Evolutionary conservation across 2,329 filamentous ascomycete genomes (phyloP), one percentile per base, ranked within the genome.

Genomic region (Ophiostoma piceae): DNA sequence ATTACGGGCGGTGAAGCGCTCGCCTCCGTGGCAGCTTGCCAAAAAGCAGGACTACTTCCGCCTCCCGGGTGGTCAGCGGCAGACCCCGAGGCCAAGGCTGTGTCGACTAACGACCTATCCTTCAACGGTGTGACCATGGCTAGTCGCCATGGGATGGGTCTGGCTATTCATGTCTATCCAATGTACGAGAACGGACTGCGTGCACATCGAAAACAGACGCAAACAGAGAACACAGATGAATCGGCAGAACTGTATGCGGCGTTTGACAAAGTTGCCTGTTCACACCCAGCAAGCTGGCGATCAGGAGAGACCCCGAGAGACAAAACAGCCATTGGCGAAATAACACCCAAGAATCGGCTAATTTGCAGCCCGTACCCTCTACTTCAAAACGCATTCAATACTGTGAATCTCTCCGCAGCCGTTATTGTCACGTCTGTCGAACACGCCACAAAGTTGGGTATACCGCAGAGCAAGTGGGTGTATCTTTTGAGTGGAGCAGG

Each of bases 121-220:
- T 66, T 69, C 32, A 62, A 67, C 26, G 71, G 69, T n/a, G 9
- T 26, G 5, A 72, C 64, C 14, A 68, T 66, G n/a, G 71, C 67
- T 41, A 69, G 71, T 65, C 57, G 39, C 9, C 71, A 72, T 47
- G 29, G 26, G 16, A 71, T 71, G 67, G 71, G 71, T 1, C 43
- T 72, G 35, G 29, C 71, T 6, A 69, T 71, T n/a, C 71, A 72
- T 14, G 69, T 72, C 16, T 72, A 72, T 35, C 67, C 71, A 1
- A 72, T 72, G 71, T 72, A 72, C 43, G 71, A 72, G 47, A 72
- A 72, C 57, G 67, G 67, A 1, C 67, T 72, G 26, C 71, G 71
- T 22, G 71, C 71, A 7, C 67, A 68, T 29, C 7, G 29, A n/a
- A 51, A 41, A 29, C 68, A 69, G 57, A 72, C 71, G 6, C 71